A percentile compares a stretch with the other conserved stretches of the same genome.
Conservation (phyloP, 352 stramenopile species). For the Globisporangium heterothallicum region DNA sequence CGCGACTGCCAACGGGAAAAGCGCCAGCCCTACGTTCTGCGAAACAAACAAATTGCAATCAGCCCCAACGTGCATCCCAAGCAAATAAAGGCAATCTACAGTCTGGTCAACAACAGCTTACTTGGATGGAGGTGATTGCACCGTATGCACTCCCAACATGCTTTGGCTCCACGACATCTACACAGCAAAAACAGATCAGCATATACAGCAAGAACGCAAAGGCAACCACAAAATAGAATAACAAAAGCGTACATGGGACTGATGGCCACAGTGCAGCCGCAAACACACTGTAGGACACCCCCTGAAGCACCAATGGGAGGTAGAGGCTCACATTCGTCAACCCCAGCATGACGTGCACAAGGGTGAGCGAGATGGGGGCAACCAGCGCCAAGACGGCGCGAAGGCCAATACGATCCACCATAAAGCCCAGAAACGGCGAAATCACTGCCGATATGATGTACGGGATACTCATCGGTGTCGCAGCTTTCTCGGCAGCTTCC, state of each 20-base stretch:
- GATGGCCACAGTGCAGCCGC: slow-evolving; percentile 90
- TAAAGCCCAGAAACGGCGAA: slow-evolving; percentile 87
- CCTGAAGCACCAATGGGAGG: slow-evolving; percentile 85
- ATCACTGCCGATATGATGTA: slow-evolving; percentile 91
- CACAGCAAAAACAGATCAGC: background rate
- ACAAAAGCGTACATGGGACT: slow-evolving; percentile 55
- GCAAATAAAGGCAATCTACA: background rate
- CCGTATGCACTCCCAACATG: slow-evolving; percentile 90
- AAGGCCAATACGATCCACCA: slow-evolving; percentile 87
- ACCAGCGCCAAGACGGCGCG: slow-evolving; percentile 80
- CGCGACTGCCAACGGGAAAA: slow-evolving; percentile 75
- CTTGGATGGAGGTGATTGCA: slow-evolving; percentile 90
- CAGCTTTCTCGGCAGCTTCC: slow-evolving; percentile 58
- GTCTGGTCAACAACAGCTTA: slow-evolving; percentile 13
- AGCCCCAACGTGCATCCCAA: slow-evolving; percentile 5
- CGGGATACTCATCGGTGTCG: slow-evolving; percentile 89
- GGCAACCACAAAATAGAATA: background rate
- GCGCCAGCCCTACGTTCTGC: slow-evolving; percentile 77
- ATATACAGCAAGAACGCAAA: background rate
- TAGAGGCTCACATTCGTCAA: slow-evolving; percentile 71
- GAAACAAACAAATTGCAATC: slow-evolving; percentile 1
- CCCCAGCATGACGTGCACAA: slow-evolving; percentile 88
- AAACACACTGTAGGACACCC: slow-evolving; percentile 91
- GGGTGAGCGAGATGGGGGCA: slow-evolving; percentile 70
- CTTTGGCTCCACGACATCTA: slow-evolving; percentile 84